Percentiles rank a stretch among this genome's conserved stretches.
phyloP scores from a whole-genome alignment of 1,284 basidiomycete species.

The Entoloma clypeatum region DNA sequence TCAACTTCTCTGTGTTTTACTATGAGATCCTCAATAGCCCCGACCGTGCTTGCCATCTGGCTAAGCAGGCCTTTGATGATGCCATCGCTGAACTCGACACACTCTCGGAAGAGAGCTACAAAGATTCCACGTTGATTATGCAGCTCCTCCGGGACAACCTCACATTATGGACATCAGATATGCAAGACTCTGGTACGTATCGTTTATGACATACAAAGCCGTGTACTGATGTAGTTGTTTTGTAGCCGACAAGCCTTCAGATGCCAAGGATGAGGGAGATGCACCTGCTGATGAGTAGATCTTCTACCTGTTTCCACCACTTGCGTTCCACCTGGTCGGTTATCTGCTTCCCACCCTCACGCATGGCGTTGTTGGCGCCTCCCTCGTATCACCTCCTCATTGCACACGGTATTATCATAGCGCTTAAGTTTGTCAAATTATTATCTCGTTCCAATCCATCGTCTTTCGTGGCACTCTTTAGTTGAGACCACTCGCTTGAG shows the following conservation, averaged over 20 bases:
- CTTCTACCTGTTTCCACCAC: too few species aligned
- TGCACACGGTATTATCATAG: constrained; percentile 17
- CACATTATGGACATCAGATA: constrained; percentile 97
- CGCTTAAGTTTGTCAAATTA: constrained; percentile 7
- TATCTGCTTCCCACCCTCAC: too few species aligned
- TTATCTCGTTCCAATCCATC: constrained; percentile 4
- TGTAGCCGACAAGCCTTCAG: constrained; percentile 60
- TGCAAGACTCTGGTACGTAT: constrained; percentile 80
- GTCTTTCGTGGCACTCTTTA: constrained; percentile 12
- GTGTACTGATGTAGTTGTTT: constrained; percentile 15
- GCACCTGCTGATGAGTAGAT: constrained; percentile 57
- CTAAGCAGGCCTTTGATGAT: constrained; percentile 99
- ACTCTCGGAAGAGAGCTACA: constrained; percentile 99
- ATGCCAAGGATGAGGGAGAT: constrained; percentile 63
- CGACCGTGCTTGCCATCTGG: constrained; percentile 98
- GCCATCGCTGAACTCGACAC: constrained; percentile 99
- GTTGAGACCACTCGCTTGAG: too few species aligned
- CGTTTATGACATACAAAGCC: neutral
- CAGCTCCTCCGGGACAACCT: constrained; percentile 98
- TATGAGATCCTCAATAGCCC: constrained; percentile 99
- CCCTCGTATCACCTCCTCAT: constrained; percentile 16
- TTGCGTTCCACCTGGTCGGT: too few species aligned
- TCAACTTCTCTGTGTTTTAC: constrained; percentile 99
- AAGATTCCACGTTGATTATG: constrained; percentile 99
- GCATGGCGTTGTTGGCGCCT: constrained; percentile 12